Evolutionary conservation across 2,329 filamentous ascomycete genomes (phyloP), one percentile per base, ranked within the genome.

Genomic region (Trichophyton verrucosum): DNA sequence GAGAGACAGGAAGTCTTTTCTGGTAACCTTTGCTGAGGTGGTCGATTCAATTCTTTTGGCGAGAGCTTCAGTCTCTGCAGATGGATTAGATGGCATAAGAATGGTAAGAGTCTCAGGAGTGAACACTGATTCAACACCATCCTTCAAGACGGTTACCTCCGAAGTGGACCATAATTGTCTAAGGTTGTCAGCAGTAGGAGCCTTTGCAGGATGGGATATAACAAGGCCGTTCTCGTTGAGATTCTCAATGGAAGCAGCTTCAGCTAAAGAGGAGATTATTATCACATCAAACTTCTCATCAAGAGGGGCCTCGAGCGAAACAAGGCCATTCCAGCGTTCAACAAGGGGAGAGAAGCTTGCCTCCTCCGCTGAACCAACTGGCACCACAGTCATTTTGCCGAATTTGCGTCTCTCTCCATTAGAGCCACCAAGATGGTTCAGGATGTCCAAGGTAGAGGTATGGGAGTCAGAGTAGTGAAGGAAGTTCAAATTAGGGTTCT

Each of bases 401-500:
- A 61, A 61, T n/a, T 49, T 53, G 27, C 60, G 55, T 13, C 60
- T 57, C 22, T 49, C 55, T 11, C 60, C 60, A 36, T 58, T 40
- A 20, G 30, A 56, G 9, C 55, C 56, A 13, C 53, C 60, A 15
- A 61, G 44, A 3, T 57, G 30, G 15, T 20, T 33, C 6, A 61
- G 60, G 8, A 61, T 40, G 38, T 38, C 22, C 57, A 58, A 66
- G 2, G 66, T 67, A 30, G 66, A 67, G 20, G 64, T 65, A 9
- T 65, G 64, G 27, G 68, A 59, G 11, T 40, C 36, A 20, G 57
- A 33, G 27, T 59, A 63, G 58, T 70, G 67, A 8, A 69, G 60
- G 47, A 69, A 64, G 42, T 65, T 64, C 22, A 65, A 57, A n/a
- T 64, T 58, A 2, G 66, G 66, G 38, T 66, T 58, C 20, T 61